Base-by-base conservation (phyloP, 2,329 filamentous ascomycete species). In the Paramyrothecium roridum region DNA sequence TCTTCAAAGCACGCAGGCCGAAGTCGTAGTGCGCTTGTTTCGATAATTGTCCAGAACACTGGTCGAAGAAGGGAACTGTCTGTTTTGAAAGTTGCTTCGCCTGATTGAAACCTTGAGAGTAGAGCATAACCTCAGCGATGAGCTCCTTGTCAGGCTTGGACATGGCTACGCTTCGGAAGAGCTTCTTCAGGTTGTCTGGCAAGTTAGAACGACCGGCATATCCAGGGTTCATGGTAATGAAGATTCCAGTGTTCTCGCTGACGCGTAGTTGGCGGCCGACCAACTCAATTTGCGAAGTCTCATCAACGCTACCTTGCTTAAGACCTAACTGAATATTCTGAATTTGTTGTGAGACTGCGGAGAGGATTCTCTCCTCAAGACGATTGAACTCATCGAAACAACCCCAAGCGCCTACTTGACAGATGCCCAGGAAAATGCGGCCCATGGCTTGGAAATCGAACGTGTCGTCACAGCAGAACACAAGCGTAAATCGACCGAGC, bases 401-500 rank as follows among this genome's bases (percentile, higher is more conserved):
- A 66, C 96, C 96, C 95, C 95, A 99, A 4, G 95, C 95, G 71
- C 95, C 95, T 50, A 99, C 95, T 72, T 99, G 95, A 71, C 96
- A 99, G 59, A 99, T 96, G 82, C 95, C 95, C 37, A 99, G 82
- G 83, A 99, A 99, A 65, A 99, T 99, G 63, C 95, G 91, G 16
- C 96, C 96, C 95, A 99, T 99, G 52, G 95, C 95, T 69, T 99
- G 95, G 80, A 98, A 99, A 73, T 99, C 95, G 67, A 99, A 99
- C 0, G 95, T 99, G 74, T 99, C 95, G 69, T 99, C 95, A 77
- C 95, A 99, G 73, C 96, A 99, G 79, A 99, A 99, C 26, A 99
- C 96, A 23, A 99, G 84, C 2, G 96, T 99, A 72, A 99, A 99
- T 57, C 96, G 88, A 70, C 95, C 96, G 54, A 99, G 86, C 71